Evolutionary conservation across 306 rosid genomes (phyloP).

Genomic region (Cyamopsis tetragonoloba): DNA sequence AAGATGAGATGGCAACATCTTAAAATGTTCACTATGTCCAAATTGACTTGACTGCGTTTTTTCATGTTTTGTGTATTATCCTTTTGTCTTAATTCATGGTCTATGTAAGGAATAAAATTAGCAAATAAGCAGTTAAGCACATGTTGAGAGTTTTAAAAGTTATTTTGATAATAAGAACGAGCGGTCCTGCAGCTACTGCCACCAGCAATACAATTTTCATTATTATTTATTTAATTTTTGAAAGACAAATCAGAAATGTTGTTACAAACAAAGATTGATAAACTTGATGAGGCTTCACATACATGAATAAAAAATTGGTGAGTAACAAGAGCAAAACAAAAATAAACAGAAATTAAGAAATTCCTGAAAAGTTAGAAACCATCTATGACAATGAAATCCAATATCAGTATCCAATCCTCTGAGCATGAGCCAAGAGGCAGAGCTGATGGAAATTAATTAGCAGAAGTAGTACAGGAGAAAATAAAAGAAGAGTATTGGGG

Average conservation of each 20-base stretch:
- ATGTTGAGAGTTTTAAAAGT: slow-evolving; percentile 47
- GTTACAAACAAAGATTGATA: neutral
- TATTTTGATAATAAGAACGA: slow-evolving; percentile 49
- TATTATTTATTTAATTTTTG: too few relatives aligned
- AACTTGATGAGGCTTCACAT: neutral
- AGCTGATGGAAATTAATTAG: too few relatives aligned
- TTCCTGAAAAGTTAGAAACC: too few relatives aligned
- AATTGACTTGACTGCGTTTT: too few relatives aligned
- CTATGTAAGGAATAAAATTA: slow-evolving; percentile 15
- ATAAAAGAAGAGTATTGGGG: neutral
- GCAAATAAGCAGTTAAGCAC: slow-evolving; percentile 71
- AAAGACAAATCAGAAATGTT: neutral
- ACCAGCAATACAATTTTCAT: too few relatives aligned
- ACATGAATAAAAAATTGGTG: neutral
- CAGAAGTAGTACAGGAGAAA: too few relatives aligned
- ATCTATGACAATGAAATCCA: slow-evolving; percentile 1
- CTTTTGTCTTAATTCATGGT: too few relatives aligned
- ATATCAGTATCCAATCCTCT: neutral
- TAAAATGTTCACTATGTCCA: too few relatives aligned
- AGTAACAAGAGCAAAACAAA: neutral
- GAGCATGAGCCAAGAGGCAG: slow-evolving; percentile 18
- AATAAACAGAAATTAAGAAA: too few relatives aligned
- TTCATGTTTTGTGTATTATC: too few relatives aligned
- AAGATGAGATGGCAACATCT: too few relatives aligned
- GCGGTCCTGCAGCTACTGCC: slow-evolving; percentile 40